Evolutionary conservation across 768 basidiomycete species (phyloP).

Genomic region (Russula brevipes): DNA sequence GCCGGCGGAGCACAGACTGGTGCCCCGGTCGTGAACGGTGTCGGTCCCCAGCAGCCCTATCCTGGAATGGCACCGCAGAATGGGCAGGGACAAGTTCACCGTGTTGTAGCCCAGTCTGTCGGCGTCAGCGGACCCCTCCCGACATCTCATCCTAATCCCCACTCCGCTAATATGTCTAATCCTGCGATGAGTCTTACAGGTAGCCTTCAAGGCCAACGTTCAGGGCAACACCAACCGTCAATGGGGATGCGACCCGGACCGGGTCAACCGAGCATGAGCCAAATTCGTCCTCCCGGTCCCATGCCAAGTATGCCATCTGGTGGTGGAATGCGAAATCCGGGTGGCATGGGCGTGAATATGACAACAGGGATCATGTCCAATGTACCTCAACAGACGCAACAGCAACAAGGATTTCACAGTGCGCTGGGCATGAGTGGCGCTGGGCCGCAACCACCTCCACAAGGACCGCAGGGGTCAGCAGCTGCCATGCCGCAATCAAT

Average conservation of each 20-base stretch:
- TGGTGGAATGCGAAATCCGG: slow-evolving; percentile 39
- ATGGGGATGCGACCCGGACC: slow-evolving; percentile 31
- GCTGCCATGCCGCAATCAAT: slow-evolving; percentile 15
- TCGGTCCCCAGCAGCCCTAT: slow-evolving; percentile 22
- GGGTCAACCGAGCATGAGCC: slow-evolving; percentile 32
- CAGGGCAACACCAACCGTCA: slow-evolving; percentile 31
- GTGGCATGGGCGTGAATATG: slow-evolving; percentile 37
- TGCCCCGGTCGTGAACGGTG: slow-evolving; percentile 18
- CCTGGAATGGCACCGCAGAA: slow-evolving; percentile 11
- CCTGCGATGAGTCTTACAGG: slow-evolving; percentile 36
- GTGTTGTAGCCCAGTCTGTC: slow-evolving; percentile 52
- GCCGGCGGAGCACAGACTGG: slow-evolving; percentile 13
- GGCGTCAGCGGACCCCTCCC: slow-evolving; percentile 4
- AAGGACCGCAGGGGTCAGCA: slow-evolving; percentile 13
- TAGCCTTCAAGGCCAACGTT: slow-evolving; percentile 34
- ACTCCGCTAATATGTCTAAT: slow-evolving; percentile 28
- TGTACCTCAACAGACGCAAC: slow-evolving; percentile 33
- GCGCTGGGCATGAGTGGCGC: slow-evolving; percentile 13
- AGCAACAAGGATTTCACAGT: slow-evolving; percentile 18
- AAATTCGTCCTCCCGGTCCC: slow-evolving; percentile 34
- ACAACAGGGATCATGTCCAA: slow-evolving; percentile 47
- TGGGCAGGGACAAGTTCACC: slow-evolving; percentile 35
- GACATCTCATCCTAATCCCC: slow-evolving; percentile 12
- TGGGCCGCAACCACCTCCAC: slow-evolving; percentile 10
- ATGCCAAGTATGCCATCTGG: slow-evolving; percentile 28